A percentile compares a stretch with the other conserved stretches of the same genome.
Evolutionary conservation across 176 grass and related monocot species (phyloP).

Genomic region (Chrysopogon serrulatus): DNA sequence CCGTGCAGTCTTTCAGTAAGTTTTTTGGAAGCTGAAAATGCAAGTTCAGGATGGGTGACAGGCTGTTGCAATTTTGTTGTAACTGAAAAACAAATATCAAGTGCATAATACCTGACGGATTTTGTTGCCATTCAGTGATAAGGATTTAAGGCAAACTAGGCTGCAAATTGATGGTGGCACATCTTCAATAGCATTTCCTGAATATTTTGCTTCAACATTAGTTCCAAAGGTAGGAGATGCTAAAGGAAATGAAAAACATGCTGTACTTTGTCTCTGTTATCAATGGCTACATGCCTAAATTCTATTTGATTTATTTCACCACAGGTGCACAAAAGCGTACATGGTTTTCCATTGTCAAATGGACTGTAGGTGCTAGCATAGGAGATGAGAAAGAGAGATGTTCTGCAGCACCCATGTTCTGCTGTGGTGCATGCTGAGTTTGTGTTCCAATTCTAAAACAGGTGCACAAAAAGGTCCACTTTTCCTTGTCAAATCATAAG

Average conservation of each 20-base stretch:
- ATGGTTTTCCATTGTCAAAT: not conserved
- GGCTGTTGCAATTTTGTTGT: not conserved
- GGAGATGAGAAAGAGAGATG: not conserved
- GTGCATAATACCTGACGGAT: constrained; percentile 57
- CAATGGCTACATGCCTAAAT: not conserved
- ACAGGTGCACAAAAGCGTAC: not conserved
- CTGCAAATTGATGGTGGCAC: constrained; percentile 72
- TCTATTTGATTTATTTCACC: not conserved
- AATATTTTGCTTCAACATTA: constrained; percentile 32
- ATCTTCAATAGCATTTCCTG: constrained; percentile 80
- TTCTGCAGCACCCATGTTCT: not conserved
- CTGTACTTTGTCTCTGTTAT: not conserved
- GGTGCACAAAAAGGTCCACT: not conserved
- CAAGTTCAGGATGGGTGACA: not conserved
- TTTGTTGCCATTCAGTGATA: constrained; percentile 75
- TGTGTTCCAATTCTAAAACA: constrained; percentile 14
- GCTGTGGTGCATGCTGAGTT: not conserved
- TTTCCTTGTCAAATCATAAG: constrained; percentile 3
- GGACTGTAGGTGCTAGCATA: not conserved
- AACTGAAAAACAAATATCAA: not conserved
- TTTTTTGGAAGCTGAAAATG: constrained; percentile 66
- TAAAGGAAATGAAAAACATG: not conserved
- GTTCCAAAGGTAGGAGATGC: not conserved
- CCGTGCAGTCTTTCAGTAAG: constrained; percentile 76
- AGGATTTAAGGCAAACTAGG: constrained; percentile 70